Evolutionary conservation across 2,329 filamentous ascomycete genomes (phyloP).

Genomic region (Hypoxylon sp.): DNA sequence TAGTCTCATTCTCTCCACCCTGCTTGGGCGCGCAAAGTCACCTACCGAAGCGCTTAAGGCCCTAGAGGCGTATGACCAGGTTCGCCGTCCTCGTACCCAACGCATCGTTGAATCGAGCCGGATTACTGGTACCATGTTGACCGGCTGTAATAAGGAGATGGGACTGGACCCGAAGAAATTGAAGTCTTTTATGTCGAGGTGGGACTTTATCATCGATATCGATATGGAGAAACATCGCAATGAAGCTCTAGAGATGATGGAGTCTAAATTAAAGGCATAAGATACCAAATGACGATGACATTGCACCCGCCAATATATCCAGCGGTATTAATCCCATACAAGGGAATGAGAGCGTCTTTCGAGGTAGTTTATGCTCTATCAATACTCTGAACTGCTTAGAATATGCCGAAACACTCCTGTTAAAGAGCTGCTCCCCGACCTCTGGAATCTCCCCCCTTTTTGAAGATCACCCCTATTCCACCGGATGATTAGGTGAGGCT

Average conservation of each 20-base stretch:
- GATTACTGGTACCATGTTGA: slow-evolving; percentile 38
- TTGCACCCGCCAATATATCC: neutral
- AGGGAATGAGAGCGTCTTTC: neutral
- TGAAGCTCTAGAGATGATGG: slow-evolving; percentile 41
- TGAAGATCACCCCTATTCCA: too few species aligned
- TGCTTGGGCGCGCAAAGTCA: slow-evolving; percentile 38
- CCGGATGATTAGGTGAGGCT: too few species aligned
- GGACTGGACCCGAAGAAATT: slow-evolving; percentile 27
- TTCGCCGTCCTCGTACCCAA: slow-evolving; percentile 45
- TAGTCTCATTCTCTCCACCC: slow-evolving; percentile 42
- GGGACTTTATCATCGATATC: slow-evolving; percentile 47
- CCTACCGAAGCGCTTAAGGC: slow-evolving; percentile 35
- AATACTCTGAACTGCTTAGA: too few species aligned
- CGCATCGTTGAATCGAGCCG: slow-evolving; percentile 47
- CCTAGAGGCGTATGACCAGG: slow-evolving; percentile 42
- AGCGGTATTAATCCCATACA: neutral
- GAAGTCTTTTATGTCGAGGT: slow-evolving; percentile 17
- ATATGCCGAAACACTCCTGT: too few species aligned
- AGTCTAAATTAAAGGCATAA: slow-evolving; percentile 27
- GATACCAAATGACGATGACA: neutral
- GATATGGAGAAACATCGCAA: slow-evolving; percentile 45
- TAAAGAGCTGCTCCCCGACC: too few species aligned
- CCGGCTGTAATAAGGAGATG: slow-evolving; percentile 23
- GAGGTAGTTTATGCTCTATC: too few species aligned
- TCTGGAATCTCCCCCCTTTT: too few species aligned